phyloP scores from a whole-genome alignment of 139 green algal genomes.

The Chlamydomonas schloesseri region DNA sequence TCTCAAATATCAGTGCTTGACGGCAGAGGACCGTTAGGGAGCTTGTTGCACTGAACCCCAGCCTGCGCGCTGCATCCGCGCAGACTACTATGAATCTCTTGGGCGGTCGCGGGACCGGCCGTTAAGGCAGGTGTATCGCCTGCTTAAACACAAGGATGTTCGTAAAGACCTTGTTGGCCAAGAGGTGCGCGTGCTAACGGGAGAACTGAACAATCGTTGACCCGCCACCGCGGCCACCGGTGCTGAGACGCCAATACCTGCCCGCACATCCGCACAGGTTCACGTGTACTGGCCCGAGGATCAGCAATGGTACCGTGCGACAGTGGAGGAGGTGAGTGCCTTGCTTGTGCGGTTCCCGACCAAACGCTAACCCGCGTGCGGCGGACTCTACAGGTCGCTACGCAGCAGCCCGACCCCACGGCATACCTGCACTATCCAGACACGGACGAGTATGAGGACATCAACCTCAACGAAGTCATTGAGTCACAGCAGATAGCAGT shows the following conservation, averaged over 20 bases:
- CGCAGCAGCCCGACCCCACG: constrained; percentile 12
- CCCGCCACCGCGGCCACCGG: too few species aligned
- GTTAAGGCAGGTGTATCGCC: constrained; percentile 49
- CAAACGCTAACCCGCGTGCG: too few species aligned
- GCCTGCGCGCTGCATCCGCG: too few species aligned
- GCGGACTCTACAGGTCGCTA: not conserved
- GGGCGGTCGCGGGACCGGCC: not conserved
- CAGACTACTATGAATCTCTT: too few species aligned
- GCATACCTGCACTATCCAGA: constrained; percentile 66
- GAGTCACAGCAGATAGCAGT: constrained; percentile 60
- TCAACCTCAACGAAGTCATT: constrained; percentile 63
- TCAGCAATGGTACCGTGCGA: constrained; percentile 58
- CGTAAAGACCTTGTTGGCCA: constrained; percentile 23
- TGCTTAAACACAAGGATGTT: constrained; percentile 58
- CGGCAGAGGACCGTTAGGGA: too few species aligned
- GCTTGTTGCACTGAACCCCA: too few species aligned
- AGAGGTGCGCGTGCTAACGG: constrained; percentile 23
- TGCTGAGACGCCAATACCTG: not conserved
- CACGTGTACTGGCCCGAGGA: constrained; percentile 65
- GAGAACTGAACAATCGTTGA: not conserved
- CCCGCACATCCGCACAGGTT: constrained; percentile 41
- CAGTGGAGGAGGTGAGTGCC: constrained; percentile 48
- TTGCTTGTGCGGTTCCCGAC: too few species aligned
- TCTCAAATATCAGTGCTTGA: too few species aligned
- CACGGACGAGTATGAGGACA: constrained; percentile 65